Evolutionary conservation across 1,284 basidiomycete genomes (phyloP).

Genomic region (Cryptococcus jaspeensis): DNA sequence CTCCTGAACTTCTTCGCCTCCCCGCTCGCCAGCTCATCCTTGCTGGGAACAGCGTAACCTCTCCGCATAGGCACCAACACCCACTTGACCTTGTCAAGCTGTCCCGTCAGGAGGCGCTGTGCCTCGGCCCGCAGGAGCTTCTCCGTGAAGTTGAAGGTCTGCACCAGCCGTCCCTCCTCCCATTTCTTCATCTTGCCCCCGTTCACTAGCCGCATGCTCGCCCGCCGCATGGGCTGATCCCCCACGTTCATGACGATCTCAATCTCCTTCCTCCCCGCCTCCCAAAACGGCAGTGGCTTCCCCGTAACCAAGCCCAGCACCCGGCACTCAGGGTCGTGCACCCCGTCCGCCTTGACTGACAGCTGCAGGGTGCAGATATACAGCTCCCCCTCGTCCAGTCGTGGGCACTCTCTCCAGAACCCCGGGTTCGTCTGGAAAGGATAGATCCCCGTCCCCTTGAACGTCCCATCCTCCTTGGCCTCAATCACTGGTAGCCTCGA

Average conservation of each 20-base stretch:
- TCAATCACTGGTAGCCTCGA: slow-evolving; percentile 6
- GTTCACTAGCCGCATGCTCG: slow-evolving; percentile 14
- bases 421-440: slow-evolving; percentile 8
- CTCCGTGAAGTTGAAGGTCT: slow-evolving; percentile 25
- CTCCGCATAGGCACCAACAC: slow-evolving; percentile 29
- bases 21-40: not conserved
- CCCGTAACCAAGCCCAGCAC: slow-evolving; percentile 23
- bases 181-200: slow-evolving; percentile 21
- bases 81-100: slow-evolving; percentile 21
- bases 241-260: slow-evolving; percentile 6
- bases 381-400: slow-evolving; percentile 5
- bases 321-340: slow-evolving; percentile 12
- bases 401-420: slow-evolving; percentile 22
- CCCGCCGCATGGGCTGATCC: slow-evolving; percentile 8
- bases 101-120: slow-evolving; percentile 23
- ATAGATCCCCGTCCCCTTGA: slow-evolving; percentile 6
- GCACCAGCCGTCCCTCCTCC: slow-evolving; percentile 20
- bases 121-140: slow-evolving; percentile 30
- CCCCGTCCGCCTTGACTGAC: not conserved
- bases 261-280: not conserved
- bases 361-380: slow-evolving; percentile 21
- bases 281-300: slow-evolving; percentile 16
- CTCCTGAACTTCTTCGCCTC: slow-evolving; percentile 7
- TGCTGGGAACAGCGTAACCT: not conserved
- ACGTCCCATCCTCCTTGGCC: not conserved